Evolutionary conservation across 257 asterid species (phyloP), one percentile per base, ranked within the genome.

Genomic region (Eustoma russellianum): DNA sequence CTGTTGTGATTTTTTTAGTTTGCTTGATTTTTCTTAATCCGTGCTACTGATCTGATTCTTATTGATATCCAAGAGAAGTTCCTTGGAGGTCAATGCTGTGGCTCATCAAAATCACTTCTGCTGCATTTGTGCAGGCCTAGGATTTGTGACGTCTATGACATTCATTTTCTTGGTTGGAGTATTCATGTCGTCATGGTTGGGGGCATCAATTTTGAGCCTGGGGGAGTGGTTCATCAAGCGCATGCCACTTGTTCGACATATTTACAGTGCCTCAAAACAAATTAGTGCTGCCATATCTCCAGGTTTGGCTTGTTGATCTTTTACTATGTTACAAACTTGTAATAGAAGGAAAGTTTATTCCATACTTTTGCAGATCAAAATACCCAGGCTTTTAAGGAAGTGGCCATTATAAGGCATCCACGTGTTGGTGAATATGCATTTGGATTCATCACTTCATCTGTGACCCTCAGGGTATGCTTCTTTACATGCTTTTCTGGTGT

Each of bases 161-260:
- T 83, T 83, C 59, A 80, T 80, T 57, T 83, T 83, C 80, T 75
- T 83, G 79, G 84, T 80, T 57, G 94, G 94, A 65, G 84, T 83
- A 48, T 83, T 83, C 70, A 80, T 80, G 88, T 83, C 94, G 34
- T 83, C 94, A 16, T 83, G 94, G 94, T 57, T 83, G 77, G 94
- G 94, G 52, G 64, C 89, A 67, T 80, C 94, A 53, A 77, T 80
- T 55, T 66, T 83, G 72, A 69, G 78, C 70, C 79, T 83, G 17
- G 89, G 94, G 35, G 94, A 83, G 70, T 83, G 94, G 94, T 83
- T 78, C 63, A 83, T 83, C 61, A 83, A 78, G 53, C 83, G 94
- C 48, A 80, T 83, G 94, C 94, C 94, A 60, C 81, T 83, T 66
- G 85, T 83, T 70, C 81, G 82, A 51, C 94, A 83, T 64, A 78